phyloP scores from a whole-genome alignment of 192 early-diverging fungal species.

The Backusella sp. region DNA sequence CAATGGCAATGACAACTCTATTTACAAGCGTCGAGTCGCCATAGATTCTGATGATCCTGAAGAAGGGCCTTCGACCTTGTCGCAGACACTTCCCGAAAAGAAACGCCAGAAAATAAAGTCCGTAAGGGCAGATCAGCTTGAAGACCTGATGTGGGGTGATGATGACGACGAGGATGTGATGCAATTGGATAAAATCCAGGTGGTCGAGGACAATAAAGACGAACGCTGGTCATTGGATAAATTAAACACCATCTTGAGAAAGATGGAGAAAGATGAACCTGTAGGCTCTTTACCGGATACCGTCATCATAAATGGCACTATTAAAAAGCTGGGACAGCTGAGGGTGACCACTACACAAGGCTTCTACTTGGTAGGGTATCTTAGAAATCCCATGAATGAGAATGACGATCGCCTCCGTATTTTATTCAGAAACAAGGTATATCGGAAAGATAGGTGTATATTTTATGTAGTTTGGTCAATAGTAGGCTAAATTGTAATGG shows the following conservation, averaged over 20 bases:
- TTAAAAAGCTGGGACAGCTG: neutral
- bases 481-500: neutral
- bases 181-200: neutral
- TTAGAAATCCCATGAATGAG: neutral
- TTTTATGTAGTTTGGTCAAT: neutral
- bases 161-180: neutral
- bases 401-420: neutral
- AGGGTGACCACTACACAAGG: neutral
- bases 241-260: neutral
- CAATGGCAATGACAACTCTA: neutral
- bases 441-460: neutral
- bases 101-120: neutral
- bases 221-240: neutral
- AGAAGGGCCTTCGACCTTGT: neutral
- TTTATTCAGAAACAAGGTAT: neutral
- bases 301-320: neutral
- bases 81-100: neutral
- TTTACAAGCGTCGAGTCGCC: neutral
- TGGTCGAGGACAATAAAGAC: neutral
- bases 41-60: neutral
- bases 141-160: neutral
- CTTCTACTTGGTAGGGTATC: neutral
- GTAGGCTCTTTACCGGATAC: neutral
- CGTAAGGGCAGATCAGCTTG: neutral
- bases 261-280: neutral